Base-by-base conservation (phyloP, 148 eudicot genomes). In the Persicaria tinctoria region DNA sequence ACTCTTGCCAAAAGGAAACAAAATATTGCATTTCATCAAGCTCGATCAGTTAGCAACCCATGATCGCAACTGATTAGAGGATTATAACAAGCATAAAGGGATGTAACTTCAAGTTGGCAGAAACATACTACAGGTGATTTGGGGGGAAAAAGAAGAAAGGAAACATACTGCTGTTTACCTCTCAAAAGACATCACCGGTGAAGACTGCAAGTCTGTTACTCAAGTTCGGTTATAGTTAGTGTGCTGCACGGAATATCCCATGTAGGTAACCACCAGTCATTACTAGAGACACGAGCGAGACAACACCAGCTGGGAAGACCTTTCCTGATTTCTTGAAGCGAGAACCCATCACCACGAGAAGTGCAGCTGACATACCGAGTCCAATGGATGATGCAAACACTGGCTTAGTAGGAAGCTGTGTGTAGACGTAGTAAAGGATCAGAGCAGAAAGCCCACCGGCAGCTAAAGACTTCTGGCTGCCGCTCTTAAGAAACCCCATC, bases 221-320 rank as follows among this genome's bases (percentile, higher is more conserved):
- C n/a, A 53, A 51, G 55, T 5, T 13, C 5, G n/a, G 70, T 66
- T 12, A 50, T 77, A 20, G 23, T 54, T 32, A 73, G 78, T 90
- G 87, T 49, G 78, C 57, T 64, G 85, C 79, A 74, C 89, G 91
- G 53, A 91, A 68, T 51, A 93, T 82, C 6, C 98, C 98, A 75
- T 93, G 92, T n/a, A 91, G 76, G 76, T 93, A 93, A 9, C 97
- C 98, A 4, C 89, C 86, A 32, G 76, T 82, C 97, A 89, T 89
- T 8, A 86, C 83, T 23, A 91, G 85, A n/a, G 98, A 93, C 54
- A 85, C 84, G 55, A 88, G 60, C 47, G 97, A 89, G 69, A 93
- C 97, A 44, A 85, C 82, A 63, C 98, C 98, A 76, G 98, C 94
- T 59, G 98, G 98, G 74, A 93, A 85, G 44, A 93, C 75, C 83